Base-by-base conservation (phyloP, 306 rosid species). In the Sechiopsis laciniata region DNA sequence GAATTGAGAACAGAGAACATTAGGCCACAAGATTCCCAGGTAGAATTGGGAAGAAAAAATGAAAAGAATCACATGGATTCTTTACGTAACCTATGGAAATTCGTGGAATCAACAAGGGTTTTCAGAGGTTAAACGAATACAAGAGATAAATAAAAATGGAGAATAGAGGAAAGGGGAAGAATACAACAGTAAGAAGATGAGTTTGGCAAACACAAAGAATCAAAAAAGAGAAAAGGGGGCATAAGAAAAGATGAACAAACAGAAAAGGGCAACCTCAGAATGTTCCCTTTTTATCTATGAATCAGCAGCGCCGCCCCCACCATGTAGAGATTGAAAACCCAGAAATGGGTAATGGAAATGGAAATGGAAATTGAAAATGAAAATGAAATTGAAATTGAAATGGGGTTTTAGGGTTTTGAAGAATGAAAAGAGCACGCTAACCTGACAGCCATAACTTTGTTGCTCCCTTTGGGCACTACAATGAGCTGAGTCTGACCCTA, bases 241-340 rank as follows among this genome's bases (percentile, higher is more conserved):
- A 82, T 86, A 56, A 74, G 76, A 83, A 79, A 84, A 80, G 29
- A 87, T 81, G 89, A 91, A 85, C 79, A 85, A 80, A 78, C 90
- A 85, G 83, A 65, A 77, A 87, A 84, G 61, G 88, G 89, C 92
- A 87, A 87, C 53, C 79, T 82, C 89, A 82, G 85, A 85, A 85
- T 84, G 90, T 85, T 87, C 84, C 83, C 84, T 73, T 86, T 35
- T 37, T 37, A 37, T 37, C 45, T 87, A 80, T 85, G 97, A 91
- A 88, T 91, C 88, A 86, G 89, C 91, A 83, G 8, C 45, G 45
- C 45, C 45, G 45, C 45, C 45, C 45, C 45, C 45, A 6, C 85
- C 88, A 80, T 76, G n/a, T 55, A 71, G 74, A 48, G 26, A n/a
- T n/a, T n/a, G n/a, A n/a, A 52, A 26, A 26, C 45, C 46, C 58